Evolutionary conservation across 1,284 basidiomycete genomes (phyloP), one percentile per base, ranked within the genome.

Genomic region (Sanghuangporus baumii): DNA sequence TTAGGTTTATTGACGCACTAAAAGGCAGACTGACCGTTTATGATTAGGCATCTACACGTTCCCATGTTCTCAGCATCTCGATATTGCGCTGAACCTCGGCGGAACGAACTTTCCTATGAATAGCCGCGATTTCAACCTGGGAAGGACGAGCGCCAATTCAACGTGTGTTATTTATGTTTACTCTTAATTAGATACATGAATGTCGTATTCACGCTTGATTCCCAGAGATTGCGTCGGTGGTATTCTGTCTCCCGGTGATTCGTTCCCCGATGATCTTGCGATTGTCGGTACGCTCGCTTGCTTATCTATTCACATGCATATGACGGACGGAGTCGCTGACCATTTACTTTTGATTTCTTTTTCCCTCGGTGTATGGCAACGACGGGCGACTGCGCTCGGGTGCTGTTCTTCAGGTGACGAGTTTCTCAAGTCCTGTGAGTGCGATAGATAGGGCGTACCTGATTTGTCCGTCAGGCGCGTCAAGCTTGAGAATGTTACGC

Each of bases 361-460:
- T 57, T 43, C 55, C 55, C 43, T 57, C n/a, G 38, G 31, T 54
- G 6, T 51, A 34, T 60, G 51, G 26, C 54, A 52, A 55, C 51
- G 38, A 55, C 57, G 38, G 38, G 59, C 50, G 26, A 43, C 18
- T 18, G 38, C 55, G 41, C 48, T 40, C n/a, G 61, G 26, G 26
- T 62, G 57, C 57, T 65, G 69, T 51, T 60, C 7, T 50, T 23
- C 62, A 80, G 80, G 81, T 1, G 88, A 87, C 69, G 84, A 84
- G 66, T 93, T 93, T 73, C 68, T 88, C 43, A 89, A 89, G 74
- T 85, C 81, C 37, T 87, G 85, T 84, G 66, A 70, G 82, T 74
- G 18, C 36, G 41, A 41, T 41, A 61, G 9, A 31, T 54, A 56
- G 9, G 11, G 12, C 23, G n/a, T 6, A 26, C 51, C 20, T 52